Conservation (phyloP, 1,139 yeast genomes). For the Yamadazyma diddensiae region DNA sequence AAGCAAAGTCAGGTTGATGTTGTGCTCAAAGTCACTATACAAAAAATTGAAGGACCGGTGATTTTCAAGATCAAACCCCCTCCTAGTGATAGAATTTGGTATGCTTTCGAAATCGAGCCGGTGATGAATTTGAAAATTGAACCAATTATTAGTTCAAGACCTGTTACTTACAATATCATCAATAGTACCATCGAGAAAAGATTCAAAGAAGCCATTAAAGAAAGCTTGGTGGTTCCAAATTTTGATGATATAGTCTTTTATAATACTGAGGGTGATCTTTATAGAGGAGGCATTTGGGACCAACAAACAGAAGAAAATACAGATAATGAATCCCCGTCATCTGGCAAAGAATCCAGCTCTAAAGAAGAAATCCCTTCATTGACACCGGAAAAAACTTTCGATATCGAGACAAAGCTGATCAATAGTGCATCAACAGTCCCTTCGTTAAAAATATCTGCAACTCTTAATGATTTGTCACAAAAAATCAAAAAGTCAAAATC, state of each 20-base stretch:
- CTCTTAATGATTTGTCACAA: constrained; percentile 36
- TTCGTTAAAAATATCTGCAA: constrained; percentile 18
- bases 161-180: constrained; percentile 70
- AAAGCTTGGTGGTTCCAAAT: constrained; percentile 76
- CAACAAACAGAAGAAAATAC: constrained; percentile 14
- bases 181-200: constrained; percentile 78
- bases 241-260: constrained; percentile 86
- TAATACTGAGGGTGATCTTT: constrained; percentile 61
- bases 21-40: constrained; percentile 66
- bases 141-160: constrained; percentile 84
- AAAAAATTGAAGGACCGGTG: constrained; percentile 71
- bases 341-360: neutral
- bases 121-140: constrained; percentile 70
- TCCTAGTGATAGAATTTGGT: constrained; percentile 90
- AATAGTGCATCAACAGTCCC: constrained; percentile 2
- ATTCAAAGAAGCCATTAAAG: constrained; percentile 75
- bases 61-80: constrained; percentile 76
- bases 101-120: constrained; percentile 81
- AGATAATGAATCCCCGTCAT: constrained; percentile 1
- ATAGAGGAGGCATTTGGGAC: constrained; percentile 94
- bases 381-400: constrained; percentile 5
- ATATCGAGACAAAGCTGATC: constrained; percentile 3
- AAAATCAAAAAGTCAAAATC: constrained; percentile 31
- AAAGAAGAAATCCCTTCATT: neutral
- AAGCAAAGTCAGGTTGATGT: constrained; percentile 77